Conservation (phyloP, 768 basidiomycete genomes). For the Infundibulicybe gibba region DNA sequence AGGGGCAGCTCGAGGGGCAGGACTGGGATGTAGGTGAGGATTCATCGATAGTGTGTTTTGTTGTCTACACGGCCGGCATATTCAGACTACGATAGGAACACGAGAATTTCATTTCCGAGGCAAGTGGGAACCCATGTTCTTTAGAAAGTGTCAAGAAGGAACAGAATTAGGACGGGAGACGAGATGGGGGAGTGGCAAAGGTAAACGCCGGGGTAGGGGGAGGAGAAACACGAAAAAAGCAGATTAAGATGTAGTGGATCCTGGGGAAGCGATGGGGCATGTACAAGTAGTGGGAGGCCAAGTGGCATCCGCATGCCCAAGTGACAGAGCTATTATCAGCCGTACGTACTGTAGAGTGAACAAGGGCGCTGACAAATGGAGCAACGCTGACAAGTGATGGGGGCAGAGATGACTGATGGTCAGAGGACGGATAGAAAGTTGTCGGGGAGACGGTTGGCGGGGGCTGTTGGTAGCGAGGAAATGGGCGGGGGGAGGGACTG, state of each 20-base stretch:
- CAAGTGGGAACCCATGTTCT: slow-evolving; percentile 4
- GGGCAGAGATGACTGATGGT: too few relatives aligned
- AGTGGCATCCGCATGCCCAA: too few relatives aligned
- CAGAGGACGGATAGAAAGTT: too few relatives aligned
- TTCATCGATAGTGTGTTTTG: slow-evolving; percentile 13
- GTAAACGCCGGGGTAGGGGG: background rate
- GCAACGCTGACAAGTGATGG: too few relatives aligned
- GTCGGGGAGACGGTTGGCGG: too few relatives aligned
- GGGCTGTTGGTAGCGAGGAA: too few relatives aligned
- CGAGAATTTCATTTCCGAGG: slow-evolving; percentile 33
- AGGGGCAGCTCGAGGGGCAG: too few relatives aligned
- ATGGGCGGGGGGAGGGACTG: slow-evolving; percentile 4
- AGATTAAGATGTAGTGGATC: background rate
- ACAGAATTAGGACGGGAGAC: background rate
- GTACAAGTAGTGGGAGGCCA: too few relatives aligned
- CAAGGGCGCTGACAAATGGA: too few relatives aligned
- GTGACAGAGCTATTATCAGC: too few relatives aligned
- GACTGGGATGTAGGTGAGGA: slow-evolving; percentile 1
- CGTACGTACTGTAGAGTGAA: too few relatives aligned
- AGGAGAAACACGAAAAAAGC: background rate
- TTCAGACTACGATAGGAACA: slow-evolving; percentile 15
- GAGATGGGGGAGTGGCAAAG: background rate
- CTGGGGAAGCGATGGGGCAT: background rate
- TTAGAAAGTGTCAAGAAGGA: background rate
- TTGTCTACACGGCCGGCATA: slow-evolving; percentile 6